phyloP scores from a whole-genome alignment of 2,329 filamentous ascomycete genomes.

The Diaporthe ilicicola region DNA sequence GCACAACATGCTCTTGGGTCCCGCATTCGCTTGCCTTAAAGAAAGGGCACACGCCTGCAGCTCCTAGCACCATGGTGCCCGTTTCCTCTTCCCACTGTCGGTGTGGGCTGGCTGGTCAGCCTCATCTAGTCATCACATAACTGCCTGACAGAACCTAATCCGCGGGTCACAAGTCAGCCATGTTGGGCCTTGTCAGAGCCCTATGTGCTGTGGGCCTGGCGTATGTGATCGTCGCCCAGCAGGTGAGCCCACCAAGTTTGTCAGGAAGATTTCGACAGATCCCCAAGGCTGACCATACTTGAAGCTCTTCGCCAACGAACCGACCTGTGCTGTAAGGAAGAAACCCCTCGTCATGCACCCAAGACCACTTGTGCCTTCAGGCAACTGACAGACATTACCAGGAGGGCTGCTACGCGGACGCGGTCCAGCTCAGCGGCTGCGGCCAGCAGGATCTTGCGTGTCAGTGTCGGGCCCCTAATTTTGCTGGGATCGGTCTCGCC shows the following conservation, averaged over 20 bases:
- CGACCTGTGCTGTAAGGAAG: slow-evolving; percentile 13
- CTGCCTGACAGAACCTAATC: slow-evolving; percentile 5
- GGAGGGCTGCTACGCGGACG: slow-evolving; percentile 14
- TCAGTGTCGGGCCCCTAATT: background rate
- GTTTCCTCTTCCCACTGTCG: background rate
- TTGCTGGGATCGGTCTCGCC: slow-evolving; percentile 12
- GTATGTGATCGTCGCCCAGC: slow-evolving; percentile 9
- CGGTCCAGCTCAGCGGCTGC: slow-evolving; percentile 2
- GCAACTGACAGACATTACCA: background rate
- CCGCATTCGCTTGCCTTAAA: slow-evolving; percentile 3
- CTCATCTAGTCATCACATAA: slow-evolving; percentile 16
- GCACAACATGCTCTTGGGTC: background rate
- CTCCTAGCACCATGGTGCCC: background rate
- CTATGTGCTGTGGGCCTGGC: background rate
- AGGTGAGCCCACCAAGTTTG: background rate
- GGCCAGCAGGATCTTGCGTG: background rate
- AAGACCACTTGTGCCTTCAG: no score
- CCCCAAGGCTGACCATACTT: slow-evolving; percentile 3
- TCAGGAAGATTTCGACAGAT: background rate
- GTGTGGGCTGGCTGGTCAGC: slow-evolving; percentile 23
- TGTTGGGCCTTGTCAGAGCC: slow-evolving; percentile 4
- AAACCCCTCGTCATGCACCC: background rate
- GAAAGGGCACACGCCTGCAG: background rate
- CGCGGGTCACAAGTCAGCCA: slow-evolving; percentile 1
- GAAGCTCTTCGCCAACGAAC: slow-evolving; percentile 22